Conservation (phyloP, 2,329 filamentous ascomycete species). For the Arachnomyces sp. region DNA sequence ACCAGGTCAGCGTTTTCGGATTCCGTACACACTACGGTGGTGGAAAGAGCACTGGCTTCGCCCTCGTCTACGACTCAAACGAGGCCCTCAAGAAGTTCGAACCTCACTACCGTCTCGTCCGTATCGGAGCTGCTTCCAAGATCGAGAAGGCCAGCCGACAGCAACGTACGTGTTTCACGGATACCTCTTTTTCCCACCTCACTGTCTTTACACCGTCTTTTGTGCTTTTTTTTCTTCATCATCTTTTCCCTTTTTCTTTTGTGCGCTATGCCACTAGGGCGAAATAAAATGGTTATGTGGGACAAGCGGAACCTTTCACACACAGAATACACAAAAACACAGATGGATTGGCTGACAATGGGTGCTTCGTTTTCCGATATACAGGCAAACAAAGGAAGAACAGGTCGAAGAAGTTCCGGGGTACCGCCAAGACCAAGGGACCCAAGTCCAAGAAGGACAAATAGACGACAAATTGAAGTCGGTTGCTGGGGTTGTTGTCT, state of each 20-base stretch:
- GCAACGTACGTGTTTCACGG: slow-evolving; percentile 70
- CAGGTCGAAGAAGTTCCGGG: slow-evolving; percentile 96
- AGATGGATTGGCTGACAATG: slow-evolving; percentile 7
- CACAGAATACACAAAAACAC: neutral
- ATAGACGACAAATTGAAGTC: slow-evolving; percentile 29
- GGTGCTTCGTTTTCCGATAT: slow-evolving; percentile 16
- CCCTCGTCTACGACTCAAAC: slow-evolving; percentile 94
- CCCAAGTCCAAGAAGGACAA: slow-evolving; percentile 78
- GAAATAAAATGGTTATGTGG: neutral
- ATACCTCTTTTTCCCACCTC: slow-evolving; percentile 6
- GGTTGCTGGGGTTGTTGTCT: slow-evolving; percentile 18
- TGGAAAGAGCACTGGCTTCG: slow-evolving; percentile 99
- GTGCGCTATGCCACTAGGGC: neutral
- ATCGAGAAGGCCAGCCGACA: slow-evolving; percentile 96
- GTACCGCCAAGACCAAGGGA: slow-evolving; percentile 97
- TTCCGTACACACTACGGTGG: slow-evolving; percentile 99
- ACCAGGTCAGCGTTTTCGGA: slow-evolving; percentile 96
- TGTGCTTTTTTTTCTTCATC: neutral
- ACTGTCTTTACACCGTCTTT: neutral
- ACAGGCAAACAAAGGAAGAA: slow-evolving; percentile 99
- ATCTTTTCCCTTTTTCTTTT: slow-evolving; percentile 3
- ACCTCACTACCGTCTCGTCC: slow-evolving; percentile 93
- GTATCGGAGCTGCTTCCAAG: slow-evolving; percentile 87
- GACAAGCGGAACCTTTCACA: neutral
- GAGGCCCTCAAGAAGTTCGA: slow-evolving; percentile 99